Percentiles rank a stretch among this genome's conserved stretches.
Conservation (phyloP, 768 basidiomycete species). For the Auriscalpium microsporum region DNA sequence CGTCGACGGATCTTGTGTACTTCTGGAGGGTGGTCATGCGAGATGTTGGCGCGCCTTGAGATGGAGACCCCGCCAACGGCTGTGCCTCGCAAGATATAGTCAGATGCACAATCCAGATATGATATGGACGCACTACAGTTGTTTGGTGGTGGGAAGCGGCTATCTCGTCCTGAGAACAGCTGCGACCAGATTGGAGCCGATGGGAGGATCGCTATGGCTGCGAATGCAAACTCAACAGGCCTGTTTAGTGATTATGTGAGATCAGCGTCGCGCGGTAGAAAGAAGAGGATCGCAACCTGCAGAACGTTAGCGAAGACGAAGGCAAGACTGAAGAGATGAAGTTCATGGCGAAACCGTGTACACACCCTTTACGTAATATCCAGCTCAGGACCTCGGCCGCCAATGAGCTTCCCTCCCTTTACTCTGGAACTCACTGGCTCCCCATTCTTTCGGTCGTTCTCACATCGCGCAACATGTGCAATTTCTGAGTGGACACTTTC, state of each 20-base stretch:
- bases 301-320: too few relatives aligned
- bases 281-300: background rate
- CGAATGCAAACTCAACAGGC: too few relatives aligned
- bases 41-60: background rate
- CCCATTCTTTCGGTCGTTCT: too few relatives aligned
- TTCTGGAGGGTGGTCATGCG: constrained; percentile 31
- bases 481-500: too few relatives aligned
- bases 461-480: too few relatives aligned
- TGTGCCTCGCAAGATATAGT: background rate
- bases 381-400: too few relatives aligned
- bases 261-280: background rate
- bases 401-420: too few relatives aligned
- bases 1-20: constrained; percentile 53
- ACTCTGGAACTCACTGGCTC: too few relatives aligned
- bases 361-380: too few relatives aligned
- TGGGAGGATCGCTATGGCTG: background rate
- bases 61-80: background rate
- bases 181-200: constrained; percentile 2
- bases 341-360: too few relatives aligned
- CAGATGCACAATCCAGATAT: constrained; percentile 3
- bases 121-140: background rate
- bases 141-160: background rate
- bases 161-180: background rate
- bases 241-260: too few relatives aligned
- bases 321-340: too few relatives aligned